Base-by-base conservation (phyloP, 2,329 filamentous ascomycete genomes). In the Tolypocladium paradoxum region DNA sequence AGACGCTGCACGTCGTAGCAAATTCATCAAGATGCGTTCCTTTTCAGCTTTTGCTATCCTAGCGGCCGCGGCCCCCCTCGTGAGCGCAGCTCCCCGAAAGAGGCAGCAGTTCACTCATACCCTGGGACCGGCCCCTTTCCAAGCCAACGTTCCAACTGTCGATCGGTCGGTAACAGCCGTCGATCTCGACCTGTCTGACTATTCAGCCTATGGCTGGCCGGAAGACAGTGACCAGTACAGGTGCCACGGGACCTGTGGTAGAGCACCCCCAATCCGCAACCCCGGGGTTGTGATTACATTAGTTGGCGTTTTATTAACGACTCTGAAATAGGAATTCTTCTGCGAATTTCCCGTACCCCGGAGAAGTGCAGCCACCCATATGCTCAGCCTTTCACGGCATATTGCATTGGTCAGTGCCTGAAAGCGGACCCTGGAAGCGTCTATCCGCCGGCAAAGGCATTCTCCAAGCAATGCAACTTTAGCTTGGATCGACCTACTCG, bases 211-310 rank as follows among this genome's bases (percentile, higher is more conserved):
- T 36, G 31, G 40, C 31, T 47, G n/a, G n/a, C 37, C 37, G 3
- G 29, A 46, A 11, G 40, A 52, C 40, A 52, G 38, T 27, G 50
- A 52, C 27, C n/a, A 46, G 22, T 52, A 35, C 18, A 47, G 45
- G 14, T 52, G 50, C 33, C 50, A 52, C 50, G 50, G 38, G 6
- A 52, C 27, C 12, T 52, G 50, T 22, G 50, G 50, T 52, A 47
- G 22, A 46, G 29, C 24, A 20, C 20, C 36, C 33, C 37, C 20
- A n/a, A 31, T 9, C 22, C n/a, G 7, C 4, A 5, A 5, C 6
- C 12, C 27, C 5, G 12, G 31, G 14, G 2, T n/a, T 3, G 2
- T 36, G 20, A 2, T n/a, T 33, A 7, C 12, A 2, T n/a, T 33
- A 7, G 5, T 12, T 14, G 2, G 2, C 3, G 29, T 35, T 33